phyloP scores from a whole-genome alignment of 2,329 filamentous ascomycete species.

The Trichoderma guizhouense region DNA sequence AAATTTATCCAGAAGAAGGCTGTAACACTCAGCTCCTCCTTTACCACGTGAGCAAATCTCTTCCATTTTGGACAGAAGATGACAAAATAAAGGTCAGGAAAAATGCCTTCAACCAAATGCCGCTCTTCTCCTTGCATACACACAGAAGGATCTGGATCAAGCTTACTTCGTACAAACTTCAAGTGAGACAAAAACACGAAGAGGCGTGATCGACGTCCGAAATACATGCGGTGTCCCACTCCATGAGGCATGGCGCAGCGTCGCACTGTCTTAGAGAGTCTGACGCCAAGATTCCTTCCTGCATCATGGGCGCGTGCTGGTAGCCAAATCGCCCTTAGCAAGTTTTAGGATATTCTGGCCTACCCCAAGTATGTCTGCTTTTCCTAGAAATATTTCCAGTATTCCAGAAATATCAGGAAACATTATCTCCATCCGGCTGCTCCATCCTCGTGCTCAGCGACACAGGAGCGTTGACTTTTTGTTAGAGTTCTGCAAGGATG shows the following conservation, averaged over 20 bases:
- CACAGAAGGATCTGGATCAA: not conserved
- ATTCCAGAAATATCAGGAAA: not conserved
- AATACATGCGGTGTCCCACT: not conserved
- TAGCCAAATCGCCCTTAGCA: not conserved
- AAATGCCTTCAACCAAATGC: not conserved
- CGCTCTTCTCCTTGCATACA: not conserved
- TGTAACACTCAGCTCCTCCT: not conserved
- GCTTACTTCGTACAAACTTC: not conserved
- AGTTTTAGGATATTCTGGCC: not conserved
- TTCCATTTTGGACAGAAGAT: not conserved
- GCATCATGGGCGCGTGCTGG: not conserved
- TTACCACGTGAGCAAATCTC: not conserved
- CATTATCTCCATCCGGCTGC: not conserved
- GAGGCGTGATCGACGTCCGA: not conserved
- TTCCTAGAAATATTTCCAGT: not conserved
- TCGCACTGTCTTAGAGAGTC: not conserved
- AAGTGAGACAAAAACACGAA: not conserved
- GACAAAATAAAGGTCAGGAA: not conserved
- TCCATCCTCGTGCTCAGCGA: not conserved
- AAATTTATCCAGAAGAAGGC: not conserved
- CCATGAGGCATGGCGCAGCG: not conserved
- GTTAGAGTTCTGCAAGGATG: not conserved
- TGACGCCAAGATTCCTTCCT: constrained; percentile 1
- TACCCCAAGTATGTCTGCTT: not conserved
- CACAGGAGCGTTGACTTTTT: not conserved